Base-by-base conservation (phyloP, 306 rosid genomes). In the Citrullus colocynthis region DNA sequence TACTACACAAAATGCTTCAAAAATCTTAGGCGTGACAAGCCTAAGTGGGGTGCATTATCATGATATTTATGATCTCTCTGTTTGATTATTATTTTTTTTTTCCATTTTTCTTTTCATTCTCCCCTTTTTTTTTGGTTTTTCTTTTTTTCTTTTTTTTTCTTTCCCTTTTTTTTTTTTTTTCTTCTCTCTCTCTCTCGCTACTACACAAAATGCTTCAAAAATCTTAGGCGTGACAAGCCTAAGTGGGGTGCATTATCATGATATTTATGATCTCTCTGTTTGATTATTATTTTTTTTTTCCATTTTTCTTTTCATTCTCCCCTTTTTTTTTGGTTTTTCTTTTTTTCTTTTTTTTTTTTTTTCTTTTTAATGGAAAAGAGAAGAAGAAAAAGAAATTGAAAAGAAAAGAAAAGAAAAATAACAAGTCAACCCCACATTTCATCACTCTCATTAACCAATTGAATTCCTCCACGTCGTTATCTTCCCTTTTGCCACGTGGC, bases 31-130 rank as follows among this genome's bases (percentile, higher is more conserved):
- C 78, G 78, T 75, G 78, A 55, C 65, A 75, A 16, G 36, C 65
- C 78, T 55, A 75, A 75, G 78, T 75, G 78, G 78, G 78, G 78
- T 75, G 78, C 78, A 75, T 75, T 55, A 75, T 75, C 78, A 75
- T 75, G 30, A 56, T 32, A 55, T 52, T 75, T 52, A 32, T 34
- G 64, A 54, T 18, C 78, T 32, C 48, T 41, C 17, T 70, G 49
- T 21, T 67, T 69, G 12, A 6, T 0, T 24, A 4, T 66, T 69
- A 12, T 67, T 37, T 4, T 20, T 10, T 37, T 9, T 7, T n/a
- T n/a, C n/a, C n/a, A n/a, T n/a, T n/a, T n/a, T n/a, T n/a, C n/a
- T n/a, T n/a, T n/a, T n/a, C n/a, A n/a, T n/a, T n/a, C n/a, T n/a
- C n/a, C n/a, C n/a, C n/a, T n/a, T n/a, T n/a, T 37, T 54, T 74